A percentile compares a stretch with the other conserved stretches of the same genome.
Evolutionary conservation across 73 alveolate species (phyloP).

Genomic region (Paramecium tetraurelia): DNA sequence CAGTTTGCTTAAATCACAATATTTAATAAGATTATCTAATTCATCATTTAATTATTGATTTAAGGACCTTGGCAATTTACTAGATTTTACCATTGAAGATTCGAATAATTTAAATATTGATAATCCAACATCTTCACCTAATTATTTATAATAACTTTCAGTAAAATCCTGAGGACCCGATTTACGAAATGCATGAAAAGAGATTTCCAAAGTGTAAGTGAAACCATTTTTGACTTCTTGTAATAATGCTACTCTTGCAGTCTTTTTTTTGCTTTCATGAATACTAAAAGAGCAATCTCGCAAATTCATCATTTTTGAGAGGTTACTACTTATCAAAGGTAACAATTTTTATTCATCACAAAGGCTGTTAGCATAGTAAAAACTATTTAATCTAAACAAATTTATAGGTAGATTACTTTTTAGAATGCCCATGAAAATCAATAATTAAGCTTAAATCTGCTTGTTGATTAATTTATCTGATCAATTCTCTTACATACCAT

Average conservation of each 20-base stretch:
- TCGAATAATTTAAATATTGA: background rate
- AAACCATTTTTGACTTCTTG: background rate
- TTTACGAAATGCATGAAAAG: conserved; percentile 29
- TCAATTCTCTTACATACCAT: conserved; percentile 69
- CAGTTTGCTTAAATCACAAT: background rate
- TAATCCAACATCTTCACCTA: conserved; percentile 7
- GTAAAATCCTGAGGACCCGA: background rate
- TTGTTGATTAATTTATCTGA: background rate
- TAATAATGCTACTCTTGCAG: conserved; percentile 10
- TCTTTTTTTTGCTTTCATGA: conserved; percentile 21
- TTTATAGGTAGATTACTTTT: background rate
- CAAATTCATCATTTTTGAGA: conserved; percentile 3
- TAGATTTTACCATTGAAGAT: background rate
- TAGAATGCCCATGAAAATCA: conserved; percentile 47
- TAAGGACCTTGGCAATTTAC: background rate
- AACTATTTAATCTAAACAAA: background rate
- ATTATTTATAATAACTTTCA: background rate
- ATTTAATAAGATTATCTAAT: background rate
- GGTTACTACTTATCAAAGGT: background rate
- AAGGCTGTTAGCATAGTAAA: background rate
- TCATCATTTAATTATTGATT: background rate
- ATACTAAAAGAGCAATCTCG: background rate
- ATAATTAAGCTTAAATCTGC: background rate
- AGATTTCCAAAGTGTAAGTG: background rate
- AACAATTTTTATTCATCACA: conserved; percentile 28